phyloP scores from a whole-genome alignment of 2,329 filamentous ascomycete species.

The Seiridium cupressi region DNA sequence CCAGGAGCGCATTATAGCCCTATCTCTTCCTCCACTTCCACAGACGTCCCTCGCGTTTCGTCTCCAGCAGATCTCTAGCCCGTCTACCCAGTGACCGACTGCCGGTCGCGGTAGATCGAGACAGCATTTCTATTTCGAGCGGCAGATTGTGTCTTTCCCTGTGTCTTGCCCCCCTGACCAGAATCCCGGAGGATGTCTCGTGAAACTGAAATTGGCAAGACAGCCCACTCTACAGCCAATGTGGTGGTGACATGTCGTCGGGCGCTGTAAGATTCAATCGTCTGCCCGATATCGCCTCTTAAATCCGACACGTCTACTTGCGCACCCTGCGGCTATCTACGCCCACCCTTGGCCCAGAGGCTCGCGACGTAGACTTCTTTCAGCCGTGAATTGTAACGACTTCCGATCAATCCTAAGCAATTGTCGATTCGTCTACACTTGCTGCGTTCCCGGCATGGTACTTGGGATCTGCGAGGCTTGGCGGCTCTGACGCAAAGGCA shows the following conservation, averaged over 20 bases:
- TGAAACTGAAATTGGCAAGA: neutral
- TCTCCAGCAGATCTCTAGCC: neutral
- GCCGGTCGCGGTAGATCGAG: neutral
- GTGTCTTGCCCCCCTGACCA: neutral
- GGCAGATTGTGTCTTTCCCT: neutral
- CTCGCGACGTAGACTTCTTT: neutral
- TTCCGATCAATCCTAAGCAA: neutral
- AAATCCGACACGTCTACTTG: too few relatives aligned
- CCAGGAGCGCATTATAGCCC: too few relatives aligned
- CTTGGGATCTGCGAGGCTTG: slow-evolving; percentile 9
- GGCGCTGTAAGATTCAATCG: too few relatives aligned
- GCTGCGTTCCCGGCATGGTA: too few relatives aligned
- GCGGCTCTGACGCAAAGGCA: slow-evolving; percentile 7
- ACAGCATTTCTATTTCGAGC: neutral
- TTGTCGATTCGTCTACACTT: too few relatives aligned
- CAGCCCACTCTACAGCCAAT: too few relatives aligned
- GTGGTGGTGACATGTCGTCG: too few relatives aligned
- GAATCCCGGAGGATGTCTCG: neutral
- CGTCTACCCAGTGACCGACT: neutral
- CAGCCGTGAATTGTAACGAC: neutral
- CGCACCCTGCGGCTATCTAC: too few relatives aligned
- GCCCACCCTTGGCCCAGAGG: too few relatives aligned
- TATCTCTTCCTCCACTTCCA: too few relatives aligned
- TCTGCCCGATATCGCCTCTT: too few relatives aligned
- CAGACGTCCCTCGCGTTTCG: neutral